Conservation (phyloP, 2,329 filamentous ascomycete species). For the Aspergillus pseudonomiae region DNA sequence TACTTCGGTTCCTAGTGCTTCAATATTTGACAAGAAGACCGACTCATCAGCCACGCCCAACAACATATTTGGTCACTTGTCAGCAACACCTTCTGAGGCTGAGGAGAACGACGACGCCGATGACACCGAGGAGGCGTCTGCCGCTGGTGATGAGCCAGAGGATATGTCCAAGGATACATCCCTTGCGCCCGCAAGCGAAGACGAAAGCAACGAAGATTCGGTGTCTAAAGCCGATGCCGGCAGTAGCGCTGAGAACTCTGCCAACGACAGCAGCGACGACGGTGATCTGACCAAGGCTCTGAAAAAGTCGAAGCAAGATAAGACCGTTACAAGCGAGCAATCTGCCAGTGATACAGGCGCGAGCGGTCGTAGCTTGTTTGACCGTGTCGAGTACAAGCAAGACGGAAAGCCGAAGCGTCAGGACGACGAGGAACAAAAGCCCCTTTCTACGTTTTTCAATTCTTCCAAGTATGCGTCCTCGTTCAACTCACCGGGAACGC, state of each 20-base stretch:
- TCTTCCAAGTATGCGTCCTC: slow-evolving; percentile 31
- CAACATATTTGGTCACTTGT: slow-evolving; percentile 44
- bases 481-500: slow-evolving; percentile 29
- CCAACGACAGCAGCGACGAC: slow-evolving; percentile 27
- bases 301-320: slow-evolving; percentile 26
- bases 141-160: slow-evolving; percentile 24
- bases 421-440: slow-evolving; percentile 21
- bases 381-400: slow-evolving; percentile 33
- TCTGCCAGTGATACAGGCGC: slow-evolving; percentile 19
- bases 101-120: slow-evolving; percentile 31
- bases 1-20: slow-evolving; percentile 19
- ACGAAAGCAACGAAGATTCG: slow-evolving; percentile 9
- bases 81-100: slow-evolving; percentile 32
- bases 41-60: slow-evolving; percentile 31
- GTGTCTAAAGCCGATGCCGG: slow-evolving; percentile 14
- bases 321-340: slow-evolving; percentile 17
- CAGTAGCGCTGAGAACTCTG: slow-evolving; percentile 16
- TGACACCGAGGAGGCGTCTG: slow-evolving; percentile 30
- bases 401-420: slow-evolving; percentile 31
- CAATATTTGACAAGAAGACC: slow-evolving; percentile 34
- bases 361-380: slow-evolving; percentile 40
- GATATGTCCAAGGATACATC: slow-evolving; percentile 21
- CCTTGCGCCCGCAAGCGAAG: slow-evolving; percentile 17
- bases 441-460: slow-evolving; percentile 26
- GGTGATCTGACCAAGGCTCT: slow-evolving; percentile 26